A percentile compares a stretch with the other conserved stretches of the same genome.
Evolutionary conservation across 2,329 filamentous ascomycete genomes (phyloP).

Genomic region (Paraphaeosphaeria minitans): DNA sequence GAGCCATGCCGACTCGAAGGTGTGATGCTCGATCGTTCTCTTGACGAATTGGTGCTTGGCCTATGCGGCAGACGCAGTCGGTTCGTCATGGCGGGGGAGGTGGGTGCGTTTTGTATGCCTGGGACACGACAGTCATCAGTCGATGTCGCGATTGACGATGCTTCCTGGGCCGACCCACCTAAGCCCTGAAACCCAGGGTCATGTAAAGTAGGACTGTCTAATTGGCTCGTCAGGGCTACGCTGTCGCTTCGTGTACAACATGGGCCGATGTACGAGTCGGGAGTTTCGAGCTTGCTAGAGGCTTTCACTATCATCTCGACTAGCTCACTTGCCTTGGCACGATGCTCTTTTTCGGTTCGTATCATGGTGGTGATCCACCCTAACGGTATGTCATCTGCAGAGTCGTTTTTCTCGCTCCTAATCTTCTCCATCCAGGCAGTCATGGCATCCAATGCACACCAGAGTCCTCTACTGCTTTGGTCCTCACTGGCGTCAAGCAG

Average conservation of each 20-base stretch:
- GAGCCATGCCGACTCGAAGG: background rate
- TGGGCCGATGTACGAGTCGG: constrained; percentile 15
- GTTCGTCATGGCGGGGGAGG: background rate
- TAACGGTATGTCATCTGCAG: constrained; percentile 21
- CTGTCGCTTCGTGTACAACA: constrained; percentile 23
- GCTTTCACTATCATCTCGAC: constrained; percentile 16
- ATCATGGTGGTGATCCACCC: constrained; percentile 27
- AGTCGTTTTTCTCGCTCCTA: constrained; percentile 15
- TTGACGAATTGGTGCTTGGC: constrained; percentile 2
- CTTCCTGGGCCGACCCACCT: constrained; percentile 4
- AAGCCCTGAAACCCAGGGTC: constrained; percentile 8
- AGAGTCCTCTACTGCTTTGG: constrained; percentile 17
- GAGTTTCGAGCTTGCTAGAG: constrained; percentile 1
- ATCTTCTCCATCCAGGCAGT: constrained; percentile 21
- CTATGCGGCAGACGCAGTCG: background rate
- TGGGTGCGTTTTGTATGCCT: background rate
- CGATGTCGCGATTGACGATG: background rate
- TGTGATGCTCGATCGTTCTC: background rate
- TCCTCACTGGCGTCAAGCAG: constrained; percentile 8
- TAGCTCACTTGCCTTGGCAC: constrained; percentile 7
- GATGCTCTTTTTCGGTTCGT: constrained; percentile 3
- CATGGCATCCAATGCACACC: constrained; percentile 19
- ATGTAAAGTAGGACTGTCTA: constrained; percentile 9
- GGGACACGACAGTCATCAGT: background rate
- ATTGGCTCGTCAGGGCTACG: constrained; percentile 4